A percentile compares a stretch with the other conserved stretches of the same genome.
Evolutionary conservation across 2,329 filamentous ascomycete genomes (phyloP).

Genomic region (Chrysoporthe austroafricana): DNA sequence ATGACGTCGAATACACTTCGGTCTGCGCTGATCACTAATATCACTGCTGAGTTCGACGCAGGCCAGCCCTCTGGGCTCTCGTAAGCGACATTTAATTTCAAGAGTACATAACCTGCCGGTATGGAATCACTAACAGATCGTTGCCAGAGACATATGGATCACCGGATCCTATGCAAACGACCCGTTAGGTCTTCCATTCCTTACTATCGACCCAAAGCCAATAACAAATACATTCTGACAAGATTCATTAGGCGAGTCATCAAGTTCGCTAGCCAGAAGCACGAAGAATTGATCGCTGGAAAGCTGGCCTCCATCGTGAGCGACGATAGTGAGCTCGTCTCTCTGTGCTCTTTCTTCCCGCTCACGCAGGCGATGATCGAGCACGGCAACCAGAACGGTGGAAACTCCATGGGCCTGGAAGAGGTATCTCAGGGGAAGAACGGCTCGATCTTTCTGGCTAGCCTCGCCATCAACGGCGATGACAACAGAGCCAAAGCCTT

Average conservation of each 20-base stretch:
- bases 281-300: constrained; percentile 32
- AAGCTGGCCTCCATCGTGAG: constrained; percentile 31
- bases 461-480: constrained; percentile 38
- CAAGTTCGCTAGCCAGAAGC: constrained; percentile 8
- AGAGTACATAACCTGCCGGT: background rate
- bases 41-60: background rate
- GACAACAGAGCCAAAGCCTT: constrained; percentile 41
- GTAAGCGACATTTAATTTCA: constrained; percentile 22
- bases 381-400: constrained; percentile 38
- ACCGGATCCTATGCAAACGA: constrained; percentile 3
- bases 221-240: background rate
- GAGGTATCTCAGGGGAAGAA: constrained; percentile 34
- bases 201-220: background rate
- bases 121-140: background rate
- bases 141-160: background rate
- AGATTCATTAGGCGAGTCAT: constrained; percentile 9
- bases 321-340: constrained; percentile 35
- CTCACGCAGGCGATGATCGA: constrained; percentile 38
- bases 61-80: constrained; percentile 28
- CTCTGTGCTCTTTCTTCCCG: constrained; percentile 40
- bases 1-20: background rate
- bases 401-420: constrained; percentile 42
- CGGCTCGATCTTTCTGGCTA: constrained; percentile 40
- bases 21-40: background rate
- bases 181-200: background rate